These are phyloP conservation scores for Sugiyamaella castrensis DNA, from an alignment of 1,139 yeast species.

Conservation along the genomic window DNA sequence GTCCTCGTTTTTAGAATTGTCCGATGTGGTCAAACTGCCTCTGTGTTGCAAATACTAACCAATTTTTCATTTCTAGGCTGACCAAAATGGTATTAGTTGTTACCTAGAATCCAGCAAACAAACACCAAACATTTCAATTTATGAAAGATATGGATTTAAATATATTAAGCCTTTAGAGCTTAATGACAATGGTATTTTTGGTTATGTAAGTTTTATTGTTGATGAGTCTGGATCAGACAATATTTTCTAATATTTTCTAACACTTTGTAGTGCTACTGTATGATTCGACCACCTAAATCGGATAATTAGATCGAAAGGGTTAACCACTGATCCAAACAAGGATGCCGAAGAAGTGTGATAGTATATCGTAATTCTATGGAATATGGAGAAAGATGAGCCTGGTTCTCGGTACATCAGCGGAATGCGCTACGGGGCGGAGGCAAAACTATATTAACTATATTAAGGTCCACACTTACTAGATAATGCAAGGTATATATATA, in stretches of 20 bases:
- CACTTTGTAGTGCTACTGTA: conserved; percentile 3
- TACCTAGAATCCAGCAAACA: conserved; percentile 8
- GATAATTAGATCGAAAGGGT: neutral
- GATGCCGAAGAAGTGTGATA: too few species aligned
- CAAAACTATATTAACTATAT: too few species aligned
- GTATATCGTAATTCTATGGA: too few species aligned
- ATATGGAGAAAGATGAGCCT: too few species aligned
- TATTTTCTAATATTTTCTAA: neutral
- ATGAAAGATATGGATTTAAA: conserved; percentile 9
- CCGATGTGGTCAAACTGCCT: too few species aligned
- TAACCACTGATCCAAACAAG: too few species aligned
- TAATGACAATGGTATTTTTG: neutral
- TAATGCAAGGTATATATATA: too few species aligned
- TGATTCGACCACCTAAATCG: neutral
- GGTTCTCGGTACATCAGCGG: too few species aligned
- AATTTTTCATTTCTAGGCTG: conserved; percentile 1
- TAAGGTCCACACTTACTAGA: too few species aligned
- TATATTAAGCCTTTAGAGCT: conserved; percentile 1
- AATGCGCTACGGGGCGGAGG: too few species aligned
- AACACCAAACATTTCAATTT: conserved; percentile 6
- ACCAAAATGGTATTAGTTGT: conserved; percentile 1
- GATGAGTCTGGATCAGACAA: neutral
- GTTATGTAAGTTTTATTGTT: neutral
- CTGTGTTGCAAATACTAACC: too few species aligned
- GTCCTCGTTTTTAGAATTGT: too few species aligned